Evolutionary conservation across 805 yeast species (phyloP), one percentile per base, ranked within the genome.

Genomic region (Barnettozyma populi): DNA sequence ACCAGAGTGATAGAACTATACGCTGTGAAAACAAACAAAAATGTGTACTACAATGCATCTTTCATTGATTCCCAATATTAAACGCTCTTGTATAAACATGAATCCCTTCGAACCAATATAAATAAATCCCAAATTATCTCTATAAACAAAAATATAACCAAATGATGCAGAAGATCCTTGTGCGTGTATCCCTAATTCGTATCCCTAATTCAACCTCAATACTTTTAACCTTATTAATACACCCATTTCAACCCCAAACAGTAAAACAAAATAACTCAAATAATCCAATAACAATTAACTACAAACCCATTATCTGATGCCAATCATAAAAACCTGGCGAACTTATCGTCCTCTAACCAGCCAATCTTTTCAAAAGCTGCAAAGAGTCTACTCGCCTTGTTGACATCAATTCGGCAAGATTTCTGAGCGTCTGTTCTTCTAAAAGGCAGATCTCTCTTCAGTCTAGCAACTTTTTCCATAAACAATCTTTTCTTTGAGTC

Each of bases 401-500:
- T 92, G 44, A 92, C 99, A 68, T 92, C 99, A 54, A 92, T 92
- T 56, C 96, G 80, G 66, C 98, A 94, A 10, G 97, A 96, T 73
- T 94, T 94, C 69, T 92, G 99, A 8, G 97, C 96, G 67, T 92
- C 99, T 0, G 98, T 92, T 71, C 98, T 84, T 71, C 98, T 83
- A 70, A 92, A 92, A 35, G 95, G 95, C 64, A 85, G 74, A 40
- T 86, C 86, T 46, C 73, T 74, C 60, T 80, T 82, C 64, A 84
- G 67, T 47, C 97, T 78, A 52, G 79, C 78, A 38, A 90, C 94
- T 69, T 92, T 92, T 65, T 92, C 98, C 52, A 80, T 77, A 65
- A 92, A 94, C 21, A 92, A 72, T 57, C 99, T 78, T 69, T 95
- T 80, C 70, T 86, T 86, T 8, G 90, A 84, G 58, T 81, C 86